Base-by-base conservation (phyloP, 1,284 basidiomycete species). In the Papiliotrema flavescens region DNA sequence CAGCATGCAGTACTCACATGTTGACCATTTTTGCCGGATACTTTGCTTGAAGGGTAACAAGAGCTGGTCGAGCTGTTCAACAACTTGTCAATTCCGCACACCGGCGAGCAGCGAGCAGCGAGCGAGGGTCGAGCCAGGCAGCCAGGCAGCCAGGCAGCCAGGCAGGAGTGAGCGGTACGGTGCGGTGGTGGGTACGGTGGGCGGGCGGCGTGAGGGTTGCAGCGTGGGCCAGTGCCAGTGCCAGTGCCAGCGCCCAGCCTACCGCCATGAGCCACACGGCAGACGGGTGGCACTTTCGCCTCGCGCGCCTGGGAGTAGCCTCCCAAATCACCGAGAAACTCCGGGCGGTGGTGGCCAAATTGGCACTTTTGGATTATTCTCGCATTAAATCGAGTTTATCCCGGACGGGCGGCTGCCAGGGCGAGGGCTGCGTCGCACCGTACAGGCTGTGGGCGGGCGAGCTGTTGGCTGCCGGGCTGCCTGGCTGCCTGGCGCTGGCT, bases 21-120 rank as follows among this genome's bases (percentile, higher is more conserved):
- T 73, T 73, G 57, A 73, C 70, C 70, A 68, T 69, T 61, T 63
- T 68, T 51, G 32, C 55, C 49, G 50, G 49, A 17, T 32, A 32
- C 49, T 28, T 45, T 22, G n/a, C 51, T 59, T 62, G 64, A 66
- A 49, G 64, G 58, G 42, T 63, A 51, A 64, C 11, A 14, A 54
- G 54, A 53, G 51, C 19, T 20, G 36, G 15, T 35, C 9, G 43
- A 43, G 34, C 26, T 26, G 23, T 32, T 32, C 34, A 15, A 37
- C n/a, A 23, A 44, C 39, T 40, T 40, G 39, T 32, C 28, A 32
- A 32, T 32, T 32, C 28, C 28, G 28, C 28, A 32, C 28, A 32
- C 28, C 28, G 39, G 39, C 39, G 39, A 40, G 39, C 39, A 40
- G 32, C 39, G 44, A 35, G 44, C 28, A 32, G 28, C 28, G 6